Conservation (phyloP, 2,329 filamentous ascomycete genomes). For the Botrytis elliptica region DNA sequence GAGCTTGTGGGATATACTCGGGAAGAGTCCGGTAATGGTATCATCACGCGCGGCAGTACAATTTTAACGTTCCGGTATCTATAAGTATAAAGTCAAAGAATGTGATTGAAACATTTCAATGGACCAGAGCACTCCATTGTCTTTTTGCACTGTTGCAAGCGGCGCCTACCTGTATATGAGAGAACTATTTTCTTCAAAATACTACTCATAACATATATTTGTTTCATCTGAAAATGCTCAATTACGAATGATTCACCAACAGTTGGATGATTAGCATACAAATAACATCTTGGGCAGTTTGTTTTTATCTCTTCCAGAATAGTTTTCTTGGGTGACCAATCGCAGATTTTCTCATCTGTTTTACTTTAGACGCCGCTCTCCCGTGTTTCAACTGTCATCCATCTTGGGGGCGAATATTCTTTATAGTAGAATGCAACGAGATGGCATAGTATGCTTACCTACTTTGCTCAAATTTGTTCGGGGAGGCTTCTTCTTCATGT, state of each 20-base stretch:
- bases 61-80: not conserved
- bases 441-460: slow-evolving; percentile 7
- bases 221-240: slow-evolving; percentile 11
- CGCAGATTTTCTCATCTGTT: not conserved
- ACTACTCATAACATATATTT: not conserved
- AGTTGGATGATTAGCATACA: not conserved
- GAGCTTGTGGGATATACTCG: not conserved
- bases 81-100: slow-evolving; percentile 1
- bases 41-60: slow-evolving; percentile 8
- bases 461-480: not conserved
- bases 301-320: slow-evolving; percentile 5
- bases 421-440: not conserved
- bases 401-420: slow-evolving; percentile 7
- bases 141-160: slow-evolving; percentile 11
- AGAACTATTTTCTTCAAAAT: not conserved
- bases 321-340: not conserved
- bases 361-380: not conserved
- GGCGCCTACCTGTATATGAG: slow-evolving; percentile 2
- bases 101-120: slow-evolving; percentile 13
- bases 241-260: slow-evolving; percentile 8
- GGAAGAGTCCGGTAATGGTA: not conserved
- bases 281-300: not conserved
- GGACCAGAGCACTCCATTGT: not conserved
- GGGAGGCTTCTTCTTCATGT: not conserved
- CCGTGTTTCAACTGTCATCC: slow-evolving; percentile 13